Evolutionary conservation across 1,284 basidiomycete genomes (phyloP), one percentile per base, ranked within the genome.

Genomic region (Malassezia pachydermatis): DNA sequence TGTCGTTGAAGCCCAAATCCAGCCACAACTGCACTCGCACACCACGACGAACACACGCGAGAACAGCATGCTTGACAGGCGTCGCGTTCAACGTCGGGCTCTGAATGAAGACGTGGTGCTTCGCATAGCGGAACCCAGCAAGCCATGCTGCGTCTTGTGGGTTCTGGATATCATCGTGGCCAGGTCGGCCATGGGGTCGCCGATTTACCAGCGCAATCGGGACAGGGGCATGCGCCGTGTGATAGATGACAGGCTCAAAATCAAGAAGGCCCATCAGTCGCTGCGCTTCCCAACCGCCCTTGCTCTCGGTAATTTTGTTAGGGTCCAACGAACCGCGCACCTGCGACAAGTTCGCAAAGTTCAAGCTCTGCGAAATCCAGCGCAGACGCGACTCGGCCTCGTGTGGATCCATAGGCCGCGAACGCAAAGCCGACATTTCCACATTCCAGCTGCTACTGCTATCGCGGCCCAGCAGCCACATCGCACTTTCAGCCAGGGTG

Each of bases 81-180:
- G 75, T 74, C 0, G 84, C 82, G 57, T 86, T 86, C 54, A 85
- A 78, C 11, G 83, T 84, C 1, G 84, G 84, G 16, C 50, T 58
- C 38, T 70, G 67, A 41, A 86, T 81, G 69, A 86, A 84, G n/a
- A 86, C 77, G 54, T 76, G 79, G 59, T 77, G 76, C 67, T 79
- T 73, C 11, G 84, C 84, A 57, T 82, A 80, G 40, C 79, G 76
- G 64, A 84, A 77, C 1, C 78, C 84, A 7, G 82, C 80, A 23
- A 86, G 76, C 83, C 83, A 86, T 2, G 84, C 83, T 1, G 79
- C 79, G 51, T 84, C 81, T 67, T 86, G 84, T 1, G 84, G 81
- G 49, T 80, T 80, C 24, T 77, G 72, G 25, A 80, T 76, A 59
- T 81, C 78, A 30, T 73, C 75, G 58, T 78, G 77, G 2, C 76